Percentiles rank a stretch among this genome's conserved stretches.
Evolutionary conservation across 495 filamentous ascomycete species (phyloP).

Genomic region (Xylaria curta): DNA sequence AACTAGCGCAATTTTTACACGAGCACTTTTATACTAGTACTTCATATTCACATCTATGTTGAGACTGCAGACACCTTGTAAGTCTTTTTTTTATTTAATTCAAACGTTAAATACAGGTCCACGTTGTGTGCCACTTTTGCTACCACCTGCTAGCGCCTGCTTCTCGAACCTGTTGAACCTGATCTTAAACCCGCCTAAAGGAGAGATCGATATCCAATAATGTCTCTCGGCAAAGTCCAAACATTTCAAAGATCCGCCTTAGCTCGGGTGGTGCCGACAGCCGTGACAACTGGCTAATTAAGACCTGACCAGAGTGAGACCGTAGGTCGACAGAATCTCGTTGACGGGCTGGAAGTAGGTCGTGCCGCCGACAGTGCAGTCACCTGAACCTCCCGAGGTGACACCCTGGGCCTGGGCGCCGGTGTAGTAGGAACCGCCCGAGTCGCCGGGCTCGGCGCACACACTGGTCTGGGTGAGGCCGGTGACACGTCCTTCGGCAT

Average conservation of each 20-base stretch:
- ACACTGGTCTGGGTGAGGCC: constrained; percentile 37
- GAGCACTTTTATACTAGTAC: too few relatives aligned
- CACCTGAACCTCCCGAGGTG: constrained; percentile 38
- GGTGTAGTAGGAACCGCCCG: constrained; percentile 35
- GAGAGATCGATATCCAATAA: not conserved
- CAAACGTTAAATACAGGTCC: not conserved
- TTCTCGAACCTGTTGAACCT: not conserved
- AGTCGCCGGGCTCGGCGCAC: constrained; percentile 38
- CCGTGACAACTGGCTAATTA: constrained; percentile 22
- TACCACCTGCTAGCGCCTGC: not conserved
- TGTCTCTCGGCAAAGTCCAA: constrained; percentile 26
- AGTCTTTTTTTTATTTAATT: not conserved
- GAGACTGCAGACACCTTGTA: not conserved
- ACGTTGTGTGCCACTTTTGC: not conserved
- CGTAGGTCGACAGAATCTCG: constrained; percentile 40
- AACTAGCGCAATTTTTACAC: too few relatives aligned
- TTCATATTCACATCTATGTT: not conserved
- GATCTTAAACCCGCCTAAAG: not conserved
- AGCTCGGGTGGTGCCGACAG: constrained; percentile 24
- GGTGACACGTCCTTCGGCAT: constrained; percentile 37
- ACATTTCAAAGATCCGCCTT: constrained; percentile 31
- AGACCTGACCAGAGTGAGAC: constrained; percentile 35
- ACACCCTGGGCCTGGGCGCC: constrained; percentile 39
- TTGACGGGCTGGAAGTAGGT: constrained; percentile 42
- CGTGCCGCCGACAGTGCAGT: constrained; percentile 34